A percentile compares a stretch with the other conserved stretches of the same genome.
Evolutionary conservation across 1,284 basidiomycete genomes (phyloP).

Genomic region (Volvariella volvacea): DNA sequence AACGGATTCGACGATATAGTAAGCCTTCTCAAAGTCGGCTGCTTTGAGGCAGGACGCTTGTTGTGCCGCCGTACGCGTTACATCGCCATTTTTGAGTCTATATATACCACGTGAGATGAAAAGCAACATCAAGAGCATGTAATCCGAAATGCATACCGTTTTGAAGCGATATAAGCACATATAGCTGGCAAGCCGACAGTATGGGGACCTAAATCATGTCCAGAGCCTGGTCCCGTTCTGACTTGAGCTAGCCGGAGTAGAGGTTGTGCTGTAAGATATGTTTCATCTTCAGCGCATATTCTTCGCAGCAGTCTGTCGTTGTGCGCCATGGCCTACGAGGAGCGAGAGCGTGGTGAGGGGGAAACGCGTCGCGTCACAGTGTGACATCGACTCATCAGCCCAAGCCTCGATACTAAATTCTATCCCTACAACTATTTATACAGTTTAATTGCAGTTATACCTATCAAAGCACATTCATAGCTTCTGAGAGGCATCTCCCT

Average conservation of each 20-base stretch:
- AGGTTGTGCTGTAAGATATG: conserved; percentile 14
- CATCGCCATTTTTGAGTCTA: conserved; percentile 24
- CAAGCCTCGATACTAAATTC: no score
- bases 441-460: no score
- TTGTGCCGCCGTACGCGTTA: conserved; percentile 21
- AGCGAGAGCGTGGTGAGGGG: neutral
- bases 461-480: no score
- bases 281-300: conserved; percentile 13
- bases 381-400: no score
- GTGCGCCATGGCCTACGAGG: neutral
- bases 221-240: conserved; percentile 23
- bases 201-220: conserved; percentile 18
- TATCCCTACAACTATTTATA: no score
- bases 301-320: neutral
- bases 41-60: conserved; percentile 24
- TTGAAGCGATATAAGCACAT: conserved; percentile 24
- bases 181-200: conserved; percentile 23
- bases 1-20: conserved; percentile 19
- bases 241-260: conserved; percentile 18
- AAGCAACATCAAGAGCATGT: neutral
- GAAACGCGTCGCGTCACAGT: neutral
- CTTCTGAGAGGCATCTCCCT: conserved; percentile 17
- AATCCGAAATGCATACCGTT: conserved; percentile 13
- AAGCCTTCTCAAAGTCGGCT: conserved; percentile 23
- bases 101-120: neutral